These are phyloP conservation scores for Chaetothyriales sp. DNA, from an alignment of 2,329 filamentous ascomycete genomes.

Conservation along the genomic window DNA sequence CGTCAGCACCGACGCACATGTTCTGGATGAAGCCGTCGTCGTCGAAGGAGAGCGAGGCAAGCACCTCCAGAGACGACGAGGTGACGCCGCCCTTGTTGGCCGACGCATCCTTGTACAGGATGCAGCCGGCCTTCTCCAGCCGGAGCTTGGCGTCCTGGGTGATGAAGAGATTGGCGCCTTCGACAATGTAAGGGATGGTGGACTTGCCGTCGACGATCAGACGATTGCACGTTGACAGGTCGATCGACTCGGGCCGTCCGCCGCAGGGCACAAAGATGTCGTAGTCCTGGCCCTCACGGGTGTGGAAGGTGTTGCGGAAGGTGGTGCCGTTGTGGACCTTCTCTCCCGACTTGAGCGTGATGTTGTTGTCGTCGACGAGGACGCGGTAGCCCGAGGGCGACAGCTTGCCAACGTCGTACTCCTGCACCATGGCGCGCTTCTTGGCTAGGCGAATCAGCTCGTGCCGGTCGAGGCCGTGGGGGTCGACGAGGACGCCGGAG, in stretches of 20 bases:
- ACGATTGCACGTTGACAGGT: slow-evolving; percentile 72
- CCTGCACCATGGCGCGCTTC: slow-evolving; percentile 72
- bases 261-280: slow-evolving; percentile 93
- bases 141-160: slow-evolving; percentile 95
- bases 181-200: slow-evolving; percentile 84
- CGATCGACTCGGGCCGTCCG: slow-evolving; percentile 90
- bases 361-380: slow-evolving; percentile 76
- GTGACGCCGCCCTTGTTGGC: slow-evolving; percentile 98
- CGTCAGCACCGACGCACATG: slow-evolving; percentile 77
- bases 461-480: slow-evolving; percentile 69
- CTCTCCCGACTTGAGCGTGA: slow-evolving; percentile 79
- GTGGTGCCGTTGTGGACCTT: slow-evolving; percentile 77
- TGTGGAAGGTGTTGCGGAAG: slow-evolving; percentile 96
- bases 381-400: slow-evolving; percentile 82
- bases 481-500: slow-evolving; percentile 85
- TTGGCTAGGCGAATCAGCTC: slow-evolving; percentile 78
- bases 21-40: slow-evolving; percentile 75
- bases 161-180: slow-evolving; percentile 96
- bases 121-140: slow-evolving; percentile 84
- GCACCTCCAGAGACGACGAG: slow-evolving; percentile 87
- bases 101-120: slow-evolving; percentile 94
- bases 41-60: slow-evolving; percentile 88
- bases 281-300: slow-evolving; percentile 61
- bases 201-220: slow-evolving; percentile 84
- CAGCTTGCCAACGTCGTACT: slow-evolving; percentile 75